Conservation (phyloP, 495 filamentous ascomycete genomes). For the Lasiosphaeriaceae sp. region DNA sequence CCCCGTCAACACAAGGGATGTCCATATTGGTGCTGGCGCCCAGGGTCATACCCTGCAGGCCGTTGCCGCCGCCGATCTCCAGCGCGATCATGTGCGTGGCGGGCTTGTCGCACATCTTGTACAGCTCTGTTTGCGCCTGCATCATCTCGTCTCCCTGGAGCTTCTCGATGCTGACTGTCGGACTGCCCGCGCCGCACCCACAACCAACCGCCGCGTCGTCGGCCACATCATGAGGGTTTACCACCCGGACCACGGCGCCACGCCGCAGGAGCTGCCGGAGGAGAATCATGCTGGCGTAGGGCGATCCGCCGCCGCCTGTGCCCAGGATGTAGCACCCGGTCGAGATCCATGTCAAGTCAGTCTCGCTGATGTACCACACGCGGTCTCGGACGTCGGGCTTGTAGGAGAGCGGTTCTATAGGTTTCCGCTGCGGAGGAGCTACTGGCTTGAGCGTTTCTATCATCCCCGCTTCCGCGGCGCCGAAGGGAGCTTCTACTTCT, state of each 20-base stretch:
- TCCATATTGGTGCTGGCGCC: constrained; percentile 46
- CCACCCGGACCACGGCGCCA: constrained; percentile 44
- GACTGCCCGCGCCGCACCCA: constrained; percentile 45
- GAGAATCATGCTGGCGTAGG: constrained; percentile 41
- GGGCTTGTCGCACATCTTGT: constrained; percentile 27
- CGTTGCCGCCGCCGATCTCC: constrained; percentile 55
- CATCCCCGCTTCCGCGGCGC: no score
- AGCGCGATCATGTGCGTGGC: constrained; percentile 43
- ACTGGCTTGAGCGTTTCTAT: no score
- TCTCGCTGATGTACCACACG: constrained; percentile 52
- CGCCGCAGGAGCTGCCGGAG: constrained; percentile 43
- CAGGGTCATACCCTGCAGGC: constrained; percentile 50
- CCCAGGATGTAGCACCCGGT: constrained; percentile 60
- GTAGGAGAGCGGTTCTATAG: constrained; percentile 44
- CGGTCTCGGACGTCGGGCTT: constrained; percentile 46
- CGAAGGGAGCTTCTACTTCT: not conserved
- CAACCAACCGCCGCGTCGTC: constrained; percentile 44
- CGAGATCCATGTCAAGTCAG: constrained; percentile 55
- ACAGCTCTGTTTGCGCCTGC: constrained; percentile 43
- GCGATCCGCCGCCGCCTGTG: constrained; percentile 55
- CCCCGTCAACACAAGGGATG: constrained; percentile 49
- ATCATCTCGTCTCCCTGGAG: constrained; percentile 50
- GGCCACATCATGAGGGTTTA: constrained; percentile 38
- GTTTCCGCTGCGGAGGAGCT: constrained; percentile 2
- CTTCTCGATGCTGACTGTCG: constrained; percentile 50